Conservation (phyloP, 1,284 basidiomycete species). For the Moesziomyces parantarcticus region DNA sequence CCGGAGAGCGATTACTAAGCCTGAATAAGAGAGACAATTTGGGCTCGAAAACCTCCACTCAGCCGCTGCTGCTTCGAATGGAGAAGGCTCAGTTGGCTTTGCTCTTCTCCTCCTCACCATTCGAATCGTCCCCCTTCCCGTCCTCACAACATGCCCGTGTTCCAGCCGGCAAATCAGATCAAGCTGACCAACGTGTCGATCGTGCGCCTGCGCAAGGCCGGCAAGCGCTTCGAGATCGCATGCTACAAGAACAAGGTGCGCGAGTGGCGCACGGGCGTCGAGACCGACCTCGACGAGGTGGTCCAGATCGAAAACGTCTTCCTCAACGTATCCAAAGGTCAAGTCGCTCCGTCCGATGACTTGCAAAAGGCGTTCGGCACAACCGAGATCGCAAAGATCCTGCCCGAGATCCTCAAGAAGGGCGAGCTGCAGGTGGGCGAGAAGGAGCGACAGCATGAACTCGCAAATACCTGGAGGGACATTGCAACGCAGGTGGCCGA, state of each 20-base stretch:
- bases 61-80: too few species aligned
- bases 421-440: constrained; percentile 97
- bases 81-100: too few species aligned
- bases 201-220: constrained; percentile 93
- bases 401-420: constrained; percentile 92
- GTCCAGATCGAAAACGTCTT: constrained; percentile 97
- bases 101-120: background rate
- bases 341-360: constrained; percentile 87
- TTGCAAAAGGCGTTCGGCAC: constrained; percentile 91
- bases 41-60: too few species aligned
- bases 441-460: constrained; percentile 92
- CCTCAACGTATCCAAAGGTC: constrained; percentile 94
- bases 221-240: constrained; percentile 98
- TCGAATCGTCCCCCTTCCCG: background rate
- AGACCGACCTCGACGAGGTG: constrained; percentile 93
- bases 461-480: constrained; percentile 84
- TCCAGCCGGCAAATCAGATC: constrained; percentile 61
- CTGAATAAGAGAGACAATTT: too few species aligned
- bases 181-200: constrained; percentile 92
- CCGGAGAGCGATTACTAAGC: too few species aligned
- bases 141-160: constrained; percentile 16
- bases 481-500: constrained; percentile 93
- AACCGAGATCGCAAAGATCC: constrained; percentile 77
- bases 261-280: constrained; percentile 92
- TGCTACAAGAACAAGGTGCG: constrained; percentile 99